Conservation (phyloP, 139 green algal genomes). For the Pleodorina starrii region DNA sequence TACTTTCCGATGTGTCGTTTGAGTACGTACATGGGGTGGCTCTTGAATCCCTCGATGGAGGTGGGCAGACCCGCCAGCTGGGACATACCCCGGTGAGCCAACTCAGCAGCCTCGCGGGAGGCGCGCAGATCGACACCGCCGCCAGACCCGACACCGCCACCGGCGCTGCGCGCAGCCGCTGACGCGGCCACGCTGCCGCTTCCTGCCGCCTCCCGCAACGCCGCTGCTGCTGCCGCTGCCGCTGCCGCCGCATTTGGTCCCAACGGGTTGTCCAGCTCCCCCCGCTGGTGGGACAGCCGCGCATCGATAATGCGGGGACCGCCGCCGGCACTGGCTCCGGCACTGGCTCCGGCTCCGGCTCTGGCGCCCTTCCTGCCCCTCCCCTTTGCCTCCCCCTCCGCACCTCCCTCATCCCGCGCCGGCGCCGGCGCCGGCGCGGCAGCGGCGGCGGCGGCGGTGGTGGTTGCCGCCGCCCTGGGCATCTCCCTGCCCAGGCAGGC, state of each 20-base stretch:
- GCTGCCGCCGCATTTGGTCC: neutral
- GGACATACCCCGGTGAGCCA: slow-evolving; percentile 60
- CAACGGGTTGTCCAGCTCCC: slow-evolving; percentile 3
- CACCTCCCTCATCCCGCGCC: neutral
- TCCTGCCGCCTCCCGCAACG: neutral
- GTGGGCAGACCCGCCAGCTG: slow-evolving; percentile 68
- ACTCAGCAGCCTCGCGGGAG: slow-evolving; percentile 81
- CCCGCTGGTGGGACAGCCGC: slow-evolving; percentile 36
- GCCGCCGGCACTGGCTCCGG: neutral
- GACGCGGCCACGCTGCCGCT: neutral
- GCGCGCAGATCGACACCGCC: slow-evolving; percentile 52
- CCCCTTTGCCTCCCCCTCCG: neutral
- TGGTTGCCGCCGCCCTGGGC: neutral
- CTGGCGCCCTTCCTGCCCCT: neutral
- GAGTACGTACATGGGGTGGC: slow-evolving; percentile 82
- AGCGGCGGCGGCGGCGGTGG: neutral
- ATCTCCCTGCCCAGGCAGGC: neutral
- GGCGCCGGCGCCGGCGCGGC: too few species aligned
- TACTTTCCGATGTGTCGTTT: slow-evolving; percentile 88
- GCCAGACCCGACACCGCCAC: neutral
- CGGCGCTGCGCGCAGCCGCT: neutral
- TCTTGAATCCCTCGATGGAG: slow-evolving; percentile 87
- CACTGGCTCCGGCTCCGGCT: neutral
- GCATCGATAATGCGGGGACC: slow-evolving; percentile 23
- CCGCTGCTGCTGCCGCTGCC: neutral